Conservation (phyloP, 2,329 filamentous ascomycete genomes). For the Ophiosphaerella narmari region DNA sequence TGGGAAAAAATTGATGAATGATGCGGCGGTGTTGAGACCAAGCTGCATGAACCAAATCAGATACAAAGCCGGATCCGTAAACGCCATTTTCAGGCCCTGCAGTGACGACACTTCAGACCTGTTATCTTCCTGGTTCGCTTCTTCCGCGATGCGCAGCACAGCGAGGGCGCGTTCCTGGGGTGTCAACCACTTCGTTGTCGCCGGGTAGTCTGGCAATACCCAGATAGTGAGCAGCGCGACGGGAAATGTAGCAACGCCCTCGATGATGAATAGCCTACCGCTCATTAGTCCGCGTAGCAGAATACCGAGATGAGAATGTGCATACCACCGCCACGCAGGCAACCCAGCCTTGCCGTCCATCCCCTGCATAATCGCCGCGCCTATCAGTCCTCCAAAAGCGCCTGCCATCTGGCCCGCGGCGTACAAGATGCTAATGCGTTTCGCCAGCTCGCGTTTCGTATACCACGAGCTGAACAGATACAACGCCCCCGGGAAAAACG, state of each 20-base stretch:
- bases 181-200: constrained; percentile 52
- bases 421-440: constrained; percentile 59
- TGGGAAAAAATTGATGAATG: constrained; percentile 67
- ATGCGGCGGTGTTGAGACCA: constrained; percentile 28
- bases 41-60: constrained; percentile 61
- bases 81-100: constrained; percentile 53
- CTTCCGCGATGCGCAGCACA: constrained; percentile 8
- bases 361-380: constrained; percentile 54
- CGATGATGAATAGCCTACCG: constrained; percentile 17
- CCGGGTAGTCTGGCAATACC: constrained; percentile 54
- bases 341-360: constrained; percentile 39
- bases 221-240: constrained; percentile 44
- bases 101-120: not conserved
- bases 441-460: constrained; percentile 56
- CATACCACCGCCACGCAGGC: constrained; percentile 41
- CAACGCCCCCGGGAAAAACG: constrained; percentile 19
- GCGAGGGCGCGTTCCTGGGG: constrained; percentile 41
- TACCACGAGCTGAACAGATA: constrained; percentile 52
- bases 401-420: constrained; percentile 54
- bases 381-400: constrained; percentile 61
- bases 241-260: constrained; percentile 11
- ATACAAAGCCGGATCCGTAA: constrained; percentile 57
- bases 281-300: too few species aligned
- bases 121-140: constrained; percentile 9
- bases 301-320: too few species aligned